These are phyloP conservation scores for Arthrobotrys iridis DNA, from an alignment of 2,329 filamentous ascomycete genomes.

Conservation along the genomic window DNA sequence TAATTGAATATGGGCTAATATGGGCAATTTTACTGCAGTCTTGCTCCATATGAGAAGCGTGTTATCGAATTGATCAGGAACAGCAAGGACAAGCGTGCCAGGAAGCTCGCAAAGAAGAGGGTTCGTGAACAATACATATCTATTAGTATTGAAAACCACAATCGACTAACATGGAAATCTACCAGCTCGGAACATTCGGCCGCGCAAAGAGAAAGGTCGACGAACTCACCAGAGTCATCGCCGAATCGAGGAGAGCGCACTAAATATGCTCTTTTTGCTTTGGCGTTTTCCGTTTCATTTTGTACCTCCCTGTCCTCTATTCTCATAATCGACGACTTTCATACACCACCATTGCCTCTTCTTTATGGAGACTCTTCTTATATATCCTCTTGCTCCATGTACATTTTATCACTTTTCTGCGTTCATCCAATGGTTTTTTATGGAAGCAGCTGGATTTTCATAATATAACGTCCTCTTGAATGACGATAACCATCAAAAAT, in stretches of 20 bases:
- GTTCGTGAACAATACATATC: constrained; percentile 67
- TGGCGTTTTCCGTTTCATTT: constrained; percentile 38
- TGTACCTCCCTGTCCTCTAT: constrained; percentile 28
- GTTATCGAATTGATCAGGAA: constrained; percentile 99
- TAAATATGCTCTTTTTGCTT: constrained; percentile 63
- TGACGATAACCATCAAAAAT: constrained; percentile 27
- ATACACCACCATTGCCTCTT: constrained; percentile 1
- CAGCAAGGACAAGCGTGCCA: constrained; percentile 98
- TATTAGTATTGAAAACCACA: constrained; percentile 2
- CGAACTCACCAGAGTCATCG: constrained; percentile 97
- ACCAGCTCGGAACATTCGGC: constrained; percentile 93
- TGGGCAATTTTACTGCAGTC: constrained; percentile 64
- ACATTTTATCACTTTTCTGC: constrained; percentile 46
- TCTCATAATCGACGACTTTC: constrained; percentile 48
- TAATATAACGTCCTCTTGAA: constrained; percentile 53
- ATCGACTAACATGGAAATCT: constrained; percentile 57
- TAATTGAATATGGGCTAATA: constrained; percentile 25
- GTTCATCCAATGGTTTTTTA: constrained; percentile 52
- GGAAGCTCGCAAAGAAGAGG: constrained; percentile 99
- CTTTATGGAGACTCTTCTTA: constrained; percentile 33
- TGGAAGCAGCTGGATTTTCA: constrained; percentile 54
- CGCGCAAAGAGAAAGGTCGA: constrained; percentile 99
- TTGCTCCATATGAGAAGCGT: constrained; percentile 95
- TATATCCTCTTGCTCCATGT: constrained; percentile 52
- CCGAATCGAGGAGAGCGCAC: constrained; percentile 86